These are phyloP conservation scores for Rhodotorula sp. DNA, from an alignment of 1,284 basidiomycete genomes.

Conservation along the genomic window DNA sequence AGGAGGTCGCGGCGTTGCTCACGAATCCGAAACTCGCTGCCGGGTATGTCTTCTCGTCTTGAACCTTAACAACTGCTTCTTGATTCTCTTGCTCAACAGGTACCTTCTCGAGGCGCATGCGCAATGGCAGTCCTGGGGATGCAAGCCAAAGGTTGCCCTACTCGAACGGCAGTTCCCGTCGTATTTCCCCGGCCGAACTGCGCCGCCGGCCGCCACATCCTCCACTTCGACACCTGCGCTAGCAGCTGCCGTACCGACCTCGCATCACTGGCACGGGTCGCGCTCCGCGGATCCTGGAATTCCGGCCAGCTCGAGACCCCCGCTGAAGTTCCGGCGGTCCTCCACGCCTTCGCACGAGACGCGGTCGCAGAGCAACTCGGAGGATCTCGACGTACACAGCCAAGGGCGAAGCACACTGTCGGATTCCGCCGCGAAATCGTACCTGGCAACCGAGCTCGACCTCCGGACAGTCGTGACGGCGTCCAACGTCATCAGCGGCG, in stretches of 20 bases:
- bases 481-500: constrained; percentile 23
- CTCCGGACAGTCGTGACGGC: constrained; percentile 37
- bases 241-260: not conserved
- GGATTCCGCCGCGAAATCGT: constrained; percentile 16
- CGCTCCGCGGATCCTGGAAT: not conserved
- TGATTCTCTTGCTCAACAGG: not conserved
- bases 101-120: constrained; percentile 33
- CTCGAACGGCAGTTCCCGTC: constrained; percentile 16
- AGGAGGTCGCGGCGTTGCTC: constrained; percentile 26
- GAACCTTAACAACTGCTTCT: not conserved
- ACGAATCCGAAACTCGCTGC: constrained; percentile 15
- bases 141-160: constrained; percentile 15
- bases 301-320: no score
- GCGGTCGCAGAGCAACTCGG: constrained; percentile 9
- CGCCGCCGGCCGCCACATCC: not conserved
- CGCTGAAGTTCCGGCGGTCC: not conserved
- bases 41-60: constrained; percentile 2
- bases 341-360: constrained; percentile 25
- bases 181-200: constrained; percentile 8
- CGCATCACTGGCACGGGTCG: not conserved
- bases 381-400: constrained; percentile 18
- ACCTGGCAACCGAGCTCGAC: constrained; percentile 37
- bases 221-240: not conserved
- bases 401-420: constrained; percentile 12
- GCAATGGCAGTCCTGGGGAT: constrained; percentile 32